phyloP scores from a whole-genome alignment of 23 red algal genomes.

The Gracilaria domingensis region DNA sequence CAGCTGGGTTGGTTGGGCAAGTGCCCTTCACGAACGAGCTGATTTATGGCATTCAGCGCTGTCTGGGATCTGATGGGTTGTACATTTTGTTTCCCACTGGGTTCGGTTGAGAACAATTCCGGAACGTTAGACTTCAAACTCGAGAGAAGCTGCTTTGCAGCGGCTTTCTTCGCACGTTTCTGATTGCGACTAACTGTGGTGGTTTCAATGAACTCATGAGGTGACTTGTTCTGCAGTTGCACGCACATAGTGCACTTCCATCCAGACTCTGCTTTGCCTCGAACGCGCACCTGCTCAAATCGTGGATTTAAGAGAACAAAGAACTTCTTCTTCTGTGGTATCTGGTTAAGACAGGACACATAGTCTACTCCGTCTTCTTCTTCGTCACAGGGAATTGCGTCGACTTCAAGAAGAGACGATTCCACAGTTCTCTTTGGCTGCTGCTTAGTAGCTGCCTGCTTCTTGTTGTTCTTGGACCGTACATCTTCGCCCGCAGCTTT shows the following conservation, averaged over 20 bases:
- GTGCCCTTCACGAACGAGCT: constrained; percentile 14
- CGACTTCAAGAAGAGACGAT: background rate
- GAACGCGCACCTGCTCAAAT: background rate
- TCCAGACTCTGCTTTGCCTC: background rate
- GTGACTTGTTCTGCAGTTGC: constrained; percentile 1
- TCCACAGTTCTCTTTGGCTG: constrained; percentile 5
- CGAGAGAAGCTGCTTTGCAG: constrained; percentile 13
- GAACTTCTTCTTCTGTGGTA: constrained; percentile 27
- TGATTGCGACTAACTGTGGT: background rate
- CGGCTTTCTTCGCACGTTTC: constrained; percentile 12
- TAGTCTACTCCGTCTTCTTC: constrained; percentile 30
- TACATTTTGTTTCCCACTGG: background rate
- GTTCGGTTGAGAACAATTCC: background rate
- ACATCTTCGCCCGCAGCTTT: background rate
- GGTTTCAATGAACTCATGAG: background rate
- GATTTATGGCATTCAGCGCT: background rate
- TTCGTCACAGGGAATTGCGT: constrained; percentile 24
- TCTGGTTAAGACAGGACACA: constrained; percentile 12
- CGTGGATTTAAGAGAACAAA: background rate
- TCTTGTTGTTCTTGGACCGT: background rate
- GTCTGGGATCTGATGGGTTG: constrained; percentile 11
- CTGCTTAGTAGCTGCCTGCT: background rate
- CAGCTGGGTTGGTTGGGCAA: background rate
- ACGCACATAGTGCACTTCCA: constrained; percentile 18
- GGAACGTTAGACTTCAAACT: constrained; percentile 14